Percentiles rank a stretch among this genome's conserved stretches.
phyloP scores from a whole-genome alignment of 257 asterid genomes.

The Linderniella brevidens region DNA sequence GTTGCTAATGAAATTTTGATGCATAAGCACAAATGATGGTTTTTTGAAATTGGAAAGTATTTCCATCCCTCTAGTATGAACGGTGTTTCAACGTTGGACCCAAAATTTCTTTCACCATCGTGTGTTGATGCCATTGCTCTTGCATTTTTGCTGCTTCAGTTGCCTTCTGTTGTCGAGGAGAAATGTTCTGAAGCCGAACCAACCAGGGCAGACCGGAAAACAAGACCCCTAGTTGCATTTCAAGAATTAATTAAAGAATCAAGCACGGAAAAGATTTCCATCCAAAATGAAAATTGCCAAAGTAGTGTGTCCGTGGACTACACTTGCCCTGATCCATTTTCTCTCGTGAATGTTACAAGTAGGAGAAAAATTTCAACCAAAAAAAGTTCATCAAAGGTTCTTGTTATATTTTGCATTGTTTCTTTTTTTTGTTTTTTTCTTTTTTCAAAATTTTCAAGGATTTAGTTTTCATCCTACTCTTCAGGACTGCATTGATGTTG shows the following conservation, averaged over 20 bases:
- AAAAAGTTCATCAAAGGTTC: constrained; percentile 57
- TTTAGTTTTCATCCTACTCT: constrained; percentile 10
- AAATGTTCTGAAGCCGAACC: constrained; percentile 33
- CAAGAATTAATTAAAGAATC: constrained; percentile 47
- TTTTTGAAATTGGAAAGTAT: no score
- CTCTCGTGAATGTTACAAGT: constrained; percentile 73
- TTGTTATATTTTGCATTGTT: constrained; percentile 8
- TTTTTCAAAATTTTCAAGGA: constrained; percentile 4
- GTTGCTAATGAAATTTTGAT: no score
- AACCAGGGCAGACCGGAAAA: constrained; percentile 17
- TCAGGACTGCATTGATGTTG: constrained; percentile 47
- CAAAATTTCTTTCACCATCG: not conserved
- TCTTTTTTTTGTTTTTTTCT: not conserved
- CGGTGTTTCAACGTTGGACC: not conserved
- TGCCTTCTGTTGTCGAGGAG: constrained; percentile 22
- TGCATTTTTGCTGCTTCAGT: not conserved
- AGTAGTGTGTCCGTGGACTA: constrained; percentile 24
- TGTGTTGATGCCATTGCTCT: not conserved
- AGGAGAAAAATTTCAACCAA: constrained; percentile 52
- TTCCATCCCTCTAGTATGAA: not conserved
- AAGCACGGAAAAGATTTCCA: constrained; percentile 14
- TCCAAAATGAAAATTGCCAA: constrained; percentile 23
- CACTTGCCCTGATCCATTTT: constrained; percentile 45
- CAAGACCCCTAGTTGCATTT: constrained; percentile 55
- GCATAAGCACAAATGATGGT: no score